These are phyloP conservation scores for Fusarium sacchari DNA, from an alignment of 2,329 filamentous ascomycete species.

Conservation along the genomic window DNA sequence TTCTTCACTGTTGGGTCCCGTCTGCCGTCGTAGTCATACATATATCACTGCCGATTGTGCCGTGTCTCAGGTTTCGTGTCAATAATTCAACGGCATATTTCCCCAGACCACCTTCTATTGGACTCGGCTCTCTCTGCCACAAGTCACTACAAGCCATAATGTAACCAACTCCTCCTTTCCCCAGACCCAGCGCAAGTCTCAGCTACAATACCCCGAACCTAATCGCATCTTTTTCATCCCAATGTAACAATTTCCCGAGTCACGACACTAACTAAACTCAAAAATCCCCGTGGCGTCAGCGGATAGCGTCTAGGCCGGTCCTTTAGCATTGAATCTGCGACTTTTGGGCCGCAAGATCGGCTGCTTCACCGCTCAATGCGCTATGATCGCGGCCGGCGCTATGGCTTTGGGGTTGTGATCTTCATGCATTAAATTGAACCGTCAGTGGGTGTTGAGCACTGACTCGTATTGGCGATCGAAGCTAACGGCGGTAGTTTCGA, in stretches of 20 bases:
- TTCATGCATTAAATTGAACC: neutral
- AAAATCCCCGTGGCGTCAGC: neutral
- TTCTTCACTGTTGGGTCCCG: neutral
- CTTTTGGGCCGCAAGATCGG: neutral
- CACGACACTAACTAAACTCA: neutral
- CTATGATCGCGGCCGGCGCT: neutral
- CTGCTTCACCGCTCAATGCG: neutral
- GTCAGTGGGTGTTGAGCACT: neutral
- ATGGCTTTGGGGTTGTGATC: neutral
- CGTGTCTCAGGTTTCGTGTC: neutral
- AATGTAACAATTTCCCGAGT: neutral
- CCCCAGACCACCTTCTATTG: neutral
- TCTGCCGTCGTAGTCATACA: neutral
- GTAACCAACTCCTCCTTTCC: neutral
- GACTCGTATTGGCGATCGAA: neutral
- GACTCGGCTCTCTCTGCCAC: neutral
- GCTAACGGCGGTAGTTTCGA: neutral
- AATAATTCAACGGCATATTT: neutral
- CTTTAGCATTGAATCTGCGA: neutral
- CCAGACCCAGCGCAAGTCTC: neutral
- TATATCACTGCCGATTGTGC: neutral
- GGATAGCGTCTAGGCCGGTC: neutral
- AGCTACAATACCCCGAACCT: neutral
- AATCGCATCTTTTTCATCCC: neutral
- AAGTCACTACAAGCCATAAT: neutral